phyloP scores from a whole-genome alignment of 768 basidiomycete genomes.

The Mycena filopes region DNA sequence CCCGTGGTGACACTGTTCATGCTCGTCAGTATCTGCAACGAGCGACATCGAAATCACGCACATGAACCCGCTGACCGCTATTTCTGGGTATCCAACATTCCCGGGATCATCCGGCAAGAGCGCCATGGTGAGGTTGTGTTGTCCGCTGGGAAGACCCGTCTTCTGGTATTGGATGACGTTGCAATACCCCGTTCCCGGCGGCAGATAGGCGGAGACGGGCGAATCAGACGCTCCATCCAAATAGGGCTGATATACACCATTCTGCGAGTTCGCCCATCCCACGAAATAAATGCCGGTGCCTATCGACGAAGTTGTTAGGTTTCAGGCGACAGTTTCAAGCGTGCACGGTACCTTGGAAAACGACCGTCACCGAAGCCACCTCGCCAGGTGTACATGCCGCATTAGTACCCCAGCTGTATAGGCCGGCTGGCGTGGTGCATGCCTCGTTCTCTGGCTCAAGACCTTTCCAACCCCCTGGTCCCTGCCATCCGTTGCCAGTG shows the following conservation, averaged over 20 bases:
- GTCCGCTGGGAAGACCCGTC: background rate
- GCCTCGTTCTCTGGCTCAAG: background rate
- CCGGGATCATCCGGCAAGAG: slow-evolving; percentile 1
- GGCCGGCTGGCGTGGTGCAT: background rate
- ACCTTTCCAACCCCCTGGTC: background rate
- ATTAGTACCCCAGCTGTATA: slow-evolving; percentile 2
- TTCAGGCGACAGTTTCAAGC: background rate
- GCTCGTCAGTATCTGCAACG: background rate
- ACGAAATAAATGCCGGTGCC: slow-evolving; percentile 3
- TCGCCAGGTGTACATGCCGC: too few species aligned
- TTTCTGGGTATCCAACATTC: background rate
- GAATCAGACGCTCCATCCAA: slow-evolving; percentile 6
- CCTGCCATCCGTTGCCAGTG: background rate
- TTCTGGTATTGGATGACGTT: background rate
- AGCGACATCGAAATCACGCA: background rate
- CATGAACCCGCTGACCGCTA: background rate
- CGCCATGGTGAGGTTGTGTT: slow-evolving; percentile 8
- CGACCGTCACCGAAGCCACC: background rate
- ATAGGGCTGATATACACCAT: slow-evolving; percentile 3
- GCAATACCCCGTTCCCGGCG: background rate
- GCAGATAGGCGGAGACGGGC: background rate
- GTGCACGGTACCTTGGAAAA: slow-evolving; percentile 4
- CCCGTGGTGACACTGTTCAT: too few species aligned
- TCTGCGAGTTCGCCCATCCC: slow-evolving; percentile 4
- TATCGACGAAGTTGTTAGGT: background rate